phyloP scores from a whole-genome alignment of 2,329 filamentous ascomycete species.

The Aspergillus sp. region DNA sequence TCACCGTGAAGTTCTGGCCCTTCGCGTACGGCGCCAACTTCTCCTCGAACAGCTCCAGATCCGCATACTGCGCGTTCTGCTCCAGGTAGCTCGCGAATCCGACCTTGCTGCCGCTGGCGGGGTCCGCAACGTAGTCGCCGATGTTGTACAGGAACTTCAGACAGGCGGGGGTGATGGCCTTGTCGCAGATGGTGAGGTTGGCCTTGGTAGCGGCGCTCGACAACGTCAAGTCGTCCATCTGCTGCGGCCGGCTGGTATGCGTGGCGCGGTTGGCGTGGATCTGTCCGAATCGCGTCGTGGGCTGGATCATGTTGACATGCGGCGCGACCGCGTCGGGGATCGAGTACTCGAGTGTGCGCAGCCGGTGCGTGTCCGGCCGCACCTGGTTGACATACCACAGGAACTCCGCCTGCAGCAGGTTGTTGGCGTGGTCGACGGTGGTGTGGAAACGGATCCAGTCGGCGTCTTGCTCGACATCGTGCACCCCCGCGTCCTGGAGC shows the following conservation, averaged over 20 bases:
- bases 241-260: slow-evolving; percentile 13
- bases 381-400: slow-evolving; percentile 28
- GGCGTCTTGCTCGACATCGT: slow-evolving; percentile 28
- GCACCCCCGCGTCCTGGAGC: slow-evolving; percentile 36
- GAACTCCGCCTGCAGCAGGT: slow-evolving; percentile 33
- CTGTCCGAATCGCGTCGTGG: slow-evolving; percentile 37
- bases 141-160: slow-evolving; percentile 42
- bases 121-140: slow-evolving; percentile 32
- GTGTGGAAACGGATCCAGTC: slow-evolving; percentile 34
- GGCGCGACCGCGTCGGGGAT: slow-evolving; percentile 27
- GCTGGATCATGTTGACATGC: slow-evolving; percentile 35
- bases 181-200: slow-evolving; percentile 33
- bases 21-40: slow-evolving; percentile 33
- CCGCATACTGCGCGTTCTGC: slow-evolving; percentile 42
- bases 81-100: slow-evolving; percentile 43
- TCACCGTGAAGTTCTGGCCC: slow-evolving; percentile 39
- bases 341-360: slow-evolving; percentile 35
- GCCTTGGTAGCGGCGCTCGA: slow-evolving; percentile 8
- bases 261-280: slow-evolving; percentile 22
- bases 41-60: slow-evolving; percentile 35
- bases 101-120: slow-evolving; percentile 30
- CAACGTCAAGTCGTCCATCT: slow-evolving; percentile 13
- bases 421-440: slow-evolving; percentile 29
- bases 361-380: slow-evolving; percentile 18
- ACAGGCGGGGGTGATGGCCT: slow-evolving; percentile 39